These are phyloP conservation scores for Saccharomyces hybrid DNA, from an alignment of 1,139 yeast genomes.

Conservation along the genomic window DNA sequence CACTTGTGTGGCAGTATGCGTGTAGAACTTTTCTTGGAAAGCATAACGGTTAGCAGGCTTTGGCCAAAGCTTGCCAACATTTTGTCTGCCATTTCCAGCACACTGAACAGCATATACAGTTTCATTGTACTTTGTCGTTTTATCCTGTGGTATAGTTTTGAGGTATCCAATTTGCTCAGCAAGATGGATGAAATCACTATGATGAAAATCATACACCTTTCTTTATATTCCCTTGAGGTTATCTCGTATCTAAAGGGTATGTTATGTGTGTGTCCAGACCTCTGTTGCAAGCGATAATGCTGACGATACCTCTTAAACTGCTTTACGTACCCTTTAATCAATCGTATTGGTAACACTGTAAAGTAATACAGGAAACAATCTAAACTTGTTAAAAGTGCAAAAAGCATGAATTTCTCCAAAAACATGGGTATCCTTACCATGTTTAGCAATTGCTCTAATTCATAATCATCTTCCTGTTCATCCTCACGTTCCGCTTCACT, in stretches of 20 bases:
- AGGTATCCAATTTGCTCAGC: conserved; percentile 58
- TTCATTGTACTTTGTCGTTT: conserved; percentile 91
- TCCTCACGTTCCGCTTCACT: conserved; percentile 13
- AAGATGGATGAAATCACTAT: conserved; percentile 31
- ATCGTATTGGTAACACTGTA: conserved; percentile 69
- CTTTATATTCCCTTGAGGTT: conserved; percentile 15
- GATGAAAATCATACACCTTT: conserved; percentile 23
- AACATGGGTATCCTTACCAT: conserved; percentile 58
- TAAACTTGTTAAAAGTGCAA: conserved; percentile 70
- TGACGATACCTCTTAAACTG: neutral
- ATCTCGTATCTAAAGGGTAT: neutral
- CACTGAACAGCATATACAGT: conserved; percentile 86
- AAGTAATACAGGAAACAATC: conserved; percentile 72
- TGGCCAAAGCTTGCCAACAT: conserved; percentile 81
- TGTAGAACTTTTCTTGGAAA: conserved; percentile 9
- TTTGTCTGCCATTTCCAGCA: conserved; percentile 83
- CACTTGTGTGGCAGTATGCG: conserved; percentile 8
- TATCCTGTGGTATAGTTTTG: conserved; percentile 80
- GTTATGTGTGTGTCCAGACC: neutral
- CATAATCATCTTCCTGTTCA: conserved; percentile 28
- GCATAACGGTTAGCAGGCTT: conserved; percentile 45
- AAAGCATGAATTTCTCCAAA: conserved; percentile 65
- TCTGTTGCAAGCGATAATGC: neutral
- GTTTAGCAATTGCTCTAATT: conserved; percentile 51
- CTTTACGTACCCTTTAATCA: conserved; percentile 22